Evolutionary conservation across 2,329 filamentous ascomycete genomes (phyloP), one percentile per base, ranked within the genome.

Genomic region (Cephalotrichum gorgonifer): DNA sequence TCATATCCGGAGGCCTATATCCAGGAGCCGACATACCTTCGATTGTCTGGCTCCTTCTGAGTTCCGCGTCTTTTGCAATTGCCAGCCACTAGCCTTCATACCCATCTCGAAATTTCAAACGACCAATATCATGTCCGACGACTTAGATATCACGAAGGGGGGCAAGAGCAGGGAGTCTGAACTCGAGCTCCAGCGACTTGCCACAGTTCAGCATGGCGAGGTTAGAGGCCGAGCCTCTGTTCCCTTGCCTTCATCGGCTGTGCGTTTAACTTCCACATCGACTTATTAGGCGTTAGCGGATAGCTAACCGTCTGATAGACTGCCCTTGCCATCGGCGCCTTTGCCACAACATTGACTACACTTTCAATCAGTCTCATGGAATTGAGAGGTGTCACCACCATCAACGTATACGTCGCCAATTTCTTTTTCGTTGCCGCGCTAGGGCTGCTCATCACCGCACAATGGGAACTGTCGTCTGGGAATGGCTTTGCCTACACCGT

Each of bases 341-440:
- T 79, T 53, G 68, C 72, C 0, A 78, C 73, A 2, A 78, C 75
- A 0, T 55, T 79, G 15, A 76, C 72, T 0, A 77, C 74, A 0
- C 60, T 79, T 1, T 76, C 73, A 0, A 59, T 77, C 1, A 68
- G 68, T n/a, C 57, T 78, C 44, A 78, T 78, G 73, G 74, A 74
- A 56, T 78, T 67, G 63, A 64, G 76, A 33, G 72, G 71, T 8
- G 67, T 79, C 1, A 69, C 66, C 0, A 70, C 64, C 2, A 68
- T 65, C 1, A 78, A 76, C 48, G 71, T 73, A 2, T 78, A 71
- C 53, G 67, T 79, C 31, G 75, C 66, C 4, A 75, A 78, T 52
- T 75, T 78, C 61, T 77, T 76, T 61, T 76, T 75, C 52, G 54
- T 63, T 17, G 62, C 64, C 8, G 73, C 69, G 0, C 66, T 78